Base-by-base conservation (phyloP, 768 basidiomycete genomes). In the Coprinellus aureogranulatus region DNA sequence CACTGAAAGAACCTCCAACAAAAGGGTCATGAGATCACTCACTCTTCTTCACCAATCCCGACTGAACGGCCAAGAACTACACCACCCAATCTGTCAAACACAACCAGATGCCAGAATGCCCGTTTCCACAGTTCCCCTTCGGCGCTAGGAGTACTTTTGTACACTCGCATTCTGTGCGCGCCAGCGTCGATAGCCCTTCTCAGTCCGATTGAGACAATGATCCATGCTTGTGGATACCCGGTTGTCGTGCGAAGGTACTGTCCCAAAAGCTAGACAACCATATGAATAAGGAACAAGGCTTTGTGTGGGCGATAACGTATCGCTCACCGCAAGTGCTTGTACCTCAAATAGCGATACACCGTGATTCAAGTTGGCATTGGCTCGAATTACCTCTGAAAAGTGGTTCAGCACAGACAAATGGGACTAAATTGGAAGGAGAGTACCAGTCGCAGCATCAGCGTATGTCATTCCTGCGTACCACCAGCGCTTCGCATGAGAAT, bases 61-160 rank as follows among this genome's bases (percentile, higher is more conserved):
- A 80, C 83, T 14, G 83, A 73, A 26, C 88, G 74, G 16, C 88
- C 88, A 39, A 86, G 67, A 26, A 69, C 68, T 34, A 78, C 77
- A 47, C 82, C 82, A 20, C 75, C 75, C 31, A 84, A 67, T 39
- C 86, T 81, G 61, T 90, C 88, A 52, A 83, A 77, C 5, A 80
- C 74, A 12, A 86, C 75, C 4, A 90, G 76, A 60, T 77, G 81
- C 89, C 88, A 91, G 65, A 92, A 90, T 0, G 85, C 85, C 26
- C 92, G 82, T 67, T 89, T 91, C 83, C 87, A 90, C 16, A 89
- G 75, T 61, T 92, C 89, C 37, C 84, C 81, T 42, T 89, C 85
- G 53, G 79, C 61, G 63, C 72, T 78, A 6, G 80, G 74, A 59
- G 69, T 70, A 5, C 66, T 63, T 2, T 73, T 72, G 56, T 89